phyloP scores from a whole-genome alignment of 1,284 basidiomycete genomes.

The Moniliophthora roreri region DNA sequence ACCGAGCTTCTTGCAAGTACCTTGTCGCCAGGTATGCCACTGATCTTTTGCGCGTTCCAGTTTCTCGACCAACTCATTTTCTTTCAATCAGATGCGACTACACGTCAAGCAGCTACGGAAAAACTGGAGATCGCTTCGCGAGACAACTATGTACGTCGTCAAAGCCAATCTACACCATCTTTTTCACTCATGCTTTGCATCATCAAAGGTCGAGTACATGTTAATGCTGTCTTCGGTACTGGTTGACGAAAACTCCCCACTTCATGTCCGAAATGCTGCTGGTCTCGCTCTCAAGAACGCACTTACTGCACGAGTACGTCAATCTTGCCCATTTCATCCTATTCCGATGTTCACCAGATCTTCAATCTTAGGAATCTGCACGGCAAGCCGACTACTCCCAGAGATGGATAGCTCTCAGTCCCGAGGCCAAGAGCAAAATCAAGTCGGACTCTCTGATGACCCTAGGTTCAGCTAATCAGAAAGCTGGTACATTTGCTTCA shows the following conservation, averaged over 20 bases:
- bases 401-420: constrained; percentile 80
- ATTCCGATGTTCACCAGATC: constrained; percentile 18
- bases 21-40: constrained; percentile 78
- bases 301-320: constrained; percentile 82
- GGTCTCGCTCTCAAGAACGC: constrained; percentile 98
- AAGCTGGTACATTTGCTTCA: constrained; percentile 86
- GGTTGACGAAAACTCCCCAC: constrained; percentile 67
- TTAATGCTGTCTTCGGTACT: constrained; percentile 83
- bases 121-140: constrained; percentile 83
- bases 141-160: constrained; percentile 77
- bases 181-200: constrained; percentile 18
- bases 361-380: constrained; percentile 61
- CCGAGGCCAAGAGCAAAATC: constrained; percentile 75
- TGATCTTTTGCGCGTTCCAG: constrained; percentile 28
- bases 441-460: constrained; percentile 87
- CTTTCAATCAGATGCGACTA: constrained; percentile 63
- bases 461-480: constrained; percentile 72
- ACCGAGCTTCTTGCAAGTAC: constrained; percentile 88
- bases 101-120: constrained; percentile 86
- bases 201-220: constrained; percentile 81
- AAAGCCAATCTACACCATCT: constrained; percentile 17
- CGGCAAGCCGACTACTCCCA: constrained; percentile 77
- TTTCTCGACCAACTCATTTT: constrained; percentile 18
- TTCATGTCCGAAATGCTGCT: constrained; percentile 89
- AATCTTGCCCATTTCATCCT: constrained; percentile 18